phyloP scores from a whole-genome alignment of 805 yeast genomes.

The Yamadazyma sp. region DNA sequence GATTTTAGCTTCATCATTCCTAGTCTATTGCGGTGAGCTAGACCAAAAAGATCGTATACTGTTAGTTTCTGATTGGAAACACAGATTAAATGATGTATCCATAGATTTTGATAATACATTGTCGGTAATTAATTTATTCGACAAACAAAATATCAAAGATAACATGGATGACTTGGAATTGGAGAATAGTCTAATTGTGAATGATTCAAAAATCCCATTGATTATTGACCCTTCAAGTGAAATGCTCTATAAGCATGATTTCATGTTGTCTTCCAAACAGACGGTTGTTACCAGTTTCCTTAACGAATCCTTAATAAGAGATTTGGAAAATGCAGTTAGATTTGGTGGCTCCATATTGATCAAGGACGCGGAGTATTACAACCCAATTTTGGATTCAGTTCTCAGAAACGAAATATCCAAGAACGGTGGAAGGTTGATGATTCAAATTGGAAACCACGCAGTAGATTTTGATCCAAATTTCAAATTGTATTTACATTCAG shows the following conservation, averaged over 20 bases:
- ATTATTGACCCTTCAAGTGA: conserved; percentile 71
- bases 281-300: conserved; percentile 65
- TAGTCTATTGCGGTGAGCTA: conserved; percentile 57
- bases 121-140: conserved; percentile 6
- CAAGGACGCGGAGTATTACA: conserved; percentile 76
- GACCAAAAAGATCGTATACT: conserved; percentile 47
- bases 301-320: conserved; percentile 62
- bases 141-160: neutral
- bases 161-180: conserved; percentile 55
- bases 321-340: conserved; percentile 73
- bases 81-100: conserved; percentile 22
- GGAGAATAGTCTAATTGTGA: conserved; percentile 61
- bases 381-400: conserved; percentile 67
- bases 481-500: conserved; percentile 57
- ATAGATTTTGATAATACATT: conserved; percentile 8
- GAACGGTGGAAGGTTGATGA: conserved; percentile 67
- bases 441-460: conserved; percentile 58
- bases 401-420: conserved; percentile 57
- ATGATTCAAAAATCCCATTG: conserved; percentile 43
- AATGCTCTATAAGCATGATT: conserved; percentile 39
- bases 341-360: conserved; percentile 78
- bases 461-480: conserved; percentile 69
- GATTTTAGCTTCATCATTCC: conserved; percentile 58
- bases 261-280: conserved; percentile 26
- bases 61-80: conserved; percentile 34